Conservation (phyloP, 805 yeast species). For the Nakazawaea anatomiae region DNA sequence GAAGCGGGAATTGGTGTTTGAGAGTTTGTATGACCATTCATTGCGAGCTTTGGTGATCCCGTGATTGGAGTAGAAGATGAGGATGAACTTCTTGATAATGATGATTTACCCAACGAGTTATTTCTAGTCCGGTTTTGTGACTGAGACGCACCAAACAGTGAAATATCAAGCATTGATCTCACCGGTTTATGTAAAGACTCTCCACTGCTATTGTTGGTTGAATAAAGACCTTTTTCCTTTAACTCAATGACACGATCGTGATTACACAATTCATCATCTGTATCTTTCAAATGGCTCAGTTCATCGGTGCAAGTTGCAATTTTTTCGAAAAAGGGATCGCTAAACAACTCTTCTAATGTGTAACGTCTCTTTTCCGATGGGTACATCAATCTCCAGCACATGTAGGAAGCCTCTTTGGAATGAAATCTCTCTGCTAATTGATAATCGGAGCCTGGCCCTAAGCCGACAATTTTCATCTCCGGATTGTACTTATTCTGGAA, state of each 20-base stretch:
- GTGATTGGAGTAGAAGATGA: constrained; percentile 1
- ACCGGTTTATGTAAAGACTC: constrained; percentile 7
- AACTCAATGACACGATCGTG: constrained; percentile 7
- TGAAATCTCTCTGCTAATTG: constrained; percentile 60
- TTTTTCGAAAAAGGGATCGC: constrained; percentile 58
- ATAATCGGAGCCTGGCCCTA: constrained; percentile 69
- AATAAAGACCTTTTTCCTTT: not conserved
- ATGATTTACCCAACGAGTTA: not conserved
- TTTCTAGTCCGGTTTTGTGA: too few species aligned
- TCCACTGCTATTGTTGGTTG: not conserved
- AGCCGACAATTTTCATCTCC: constrained; percentile 39
- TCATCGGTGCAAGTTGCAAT: constrained; percentile 60
- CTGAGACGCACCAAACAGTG: not conserved
- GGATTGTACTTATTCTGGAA: constrained; percentile 31
- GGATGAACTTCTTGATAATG: constrained; percentile 4
- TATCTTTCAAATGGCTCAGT: constrained; percentile 8
- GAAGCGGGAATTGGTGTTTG: not conserved
- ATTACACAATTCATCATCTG: constrained; percentile 8
- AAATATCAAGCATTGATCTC: constrained; percentile 9
- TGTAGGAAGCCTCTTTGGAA: constrained; percentile 57
- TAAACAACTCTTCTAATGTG: constrained; percentile 44
- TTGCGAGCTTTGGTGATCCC: not conserved
- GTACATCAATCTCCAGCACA: constrained; percentile 70
- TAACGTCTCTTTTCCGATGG: constrained; percentile 52
- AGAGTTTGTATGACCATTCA: too few species aligned